Percentiles rank a stretch among this genome's conserved stretches.
Evolutionary conservation across 257 asterid species (phyloP).

Genomic region (Fraxinus pennsylvanica): DNA sequence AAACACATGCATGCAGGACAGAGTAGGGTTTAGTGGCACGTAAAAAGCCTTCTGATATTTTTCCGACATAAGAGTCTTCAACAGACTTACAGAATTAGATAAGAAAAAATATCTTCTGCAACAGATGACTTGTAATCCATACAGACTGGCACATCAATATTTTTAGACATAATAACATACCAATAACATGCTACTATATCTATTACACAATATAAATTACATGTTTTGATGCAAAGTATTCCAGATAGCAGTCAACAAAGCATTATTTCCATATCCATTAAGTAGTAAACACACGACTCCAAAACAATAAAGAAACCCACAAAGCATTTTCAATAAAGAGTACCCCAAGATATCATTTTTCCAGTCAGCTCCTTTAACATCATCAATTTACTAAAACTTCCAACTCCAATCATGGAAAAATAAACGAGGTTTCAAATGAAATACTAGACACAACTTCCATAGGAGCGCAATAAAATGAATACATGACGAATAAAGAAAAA

Average conservation of each 20-base stretch:
- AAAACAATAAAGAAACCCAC: background rate
- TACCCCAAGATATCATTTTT: background rate
- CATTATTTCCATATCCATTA: background rate
- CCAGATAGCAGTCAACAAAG: background rate
- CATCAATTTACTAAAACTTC: conserved; percentile 3
- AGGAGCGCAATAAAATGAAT: background rate
- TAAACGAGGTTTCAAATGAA: background rate
- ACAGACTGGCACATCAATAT: background rate
- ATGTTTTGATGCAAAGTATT: background rate
- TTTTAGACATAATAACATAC: background rate
- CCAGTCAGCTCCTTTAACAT: background rate
- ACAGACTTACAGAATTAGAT: background rate
- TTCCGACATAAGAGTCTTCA: background rate
- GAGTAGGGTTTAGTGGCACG: background rate
- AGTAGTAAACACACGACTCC: background rate
- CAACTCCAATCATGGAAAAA: conserved; percentile 4
- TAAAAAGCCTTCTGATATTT: background rate
- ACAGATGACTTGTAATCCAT: background rate
- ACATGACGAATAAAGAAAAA: conserved; percentile 10
- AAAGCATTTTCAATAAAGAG: too few species aligned
- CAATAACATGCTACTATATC: background rate
- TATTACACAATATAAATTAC: background rate
- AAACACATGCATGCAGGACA: background rate
- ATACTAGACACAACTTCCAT: background rate
- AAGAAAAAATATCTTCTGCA: background rate